Conservation (phyloP, 345 rosid genomes). For the Salix viminalis region DNA sequence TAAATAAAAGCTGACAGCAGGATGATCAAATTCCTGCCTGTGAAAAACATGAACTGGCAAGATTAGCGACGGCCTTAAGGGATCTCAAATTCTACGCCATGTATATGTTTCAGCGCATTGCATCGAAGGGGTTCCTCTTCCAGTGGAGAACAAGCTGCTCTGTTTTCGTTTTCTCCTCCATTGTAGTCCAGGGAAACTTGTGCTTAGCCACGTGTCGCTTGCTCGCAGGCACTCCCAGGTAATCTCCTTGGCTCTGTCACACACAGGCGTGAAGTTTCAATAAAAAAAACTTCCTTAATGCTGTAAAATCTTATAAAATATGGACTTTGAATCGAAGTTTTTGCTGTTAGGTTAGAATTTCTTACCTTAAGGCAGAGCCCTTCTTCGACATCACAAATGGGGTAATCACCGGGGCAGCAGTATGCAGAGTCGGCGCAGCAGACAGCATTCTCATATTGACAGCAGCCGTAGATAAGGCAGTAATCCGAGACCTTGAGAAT, state of each 20-base stretch:
- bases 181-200: constrained; percentile 53
- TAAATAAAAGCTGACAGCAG: not conserved
- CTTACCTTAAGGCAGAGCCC: constrained; percentile 63
- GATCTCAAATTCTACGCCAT: not conserved
- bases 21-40: not conserved
- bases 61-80: not conserved
- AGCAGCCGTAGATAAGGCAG: constrained; percentile 62
- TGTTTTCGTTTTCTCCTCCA: constrained; percentile 27
- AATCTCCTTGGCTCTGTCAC: constrained; percentile 41
- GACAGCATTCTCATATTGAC: constrained; percentile 52
- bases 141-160: constrained; percentile 36
- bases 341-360: not conserved
- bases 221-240: constrained; percentile 48
- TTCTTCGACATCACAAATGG: constrained; percentile 53
- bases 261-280: not conserved
- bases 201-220: constrained; percentile 58
- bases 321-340: not conserved
- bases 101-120: constrained; percentile 23
- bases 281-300: not conserved
- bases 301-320: not conserved
- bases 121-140: constrained; percentile 55
- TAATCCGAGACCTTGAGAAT: constrained; percentile 34
- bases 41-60: not conserved
- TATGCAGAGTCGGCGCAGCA: constrained; percentile 53
- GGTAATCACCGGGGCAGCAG: constrained; percentile 73